A percentile compares a stretch with the other conserved stretches of the same genome.
These are phyloP conservation scores for Rosa multiflora DNA, from an alignment of 306 rosid genomes.

Conservation along the genomic window DNA sequence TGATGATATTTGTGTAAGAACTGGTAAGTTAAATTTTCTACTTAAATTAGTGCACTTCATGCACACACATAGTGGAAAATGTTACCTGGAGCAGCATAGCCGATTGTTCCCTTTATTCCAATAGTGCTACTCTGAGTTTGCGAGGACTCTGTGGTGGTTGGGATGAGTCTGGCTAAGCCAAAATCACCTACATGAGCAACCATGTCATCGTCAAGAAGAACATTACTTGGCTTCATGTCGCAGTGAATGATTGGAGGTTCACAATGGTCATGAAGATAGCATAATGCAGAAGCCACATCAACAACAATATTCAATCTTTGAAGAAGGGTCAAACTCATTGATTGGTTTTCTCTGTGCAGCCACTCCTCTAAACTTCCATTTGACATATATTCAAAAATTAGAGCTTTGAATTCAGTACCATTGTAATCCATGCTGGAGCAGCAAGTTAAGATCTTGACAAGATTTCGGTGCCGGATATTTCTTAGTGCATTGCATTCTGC, in stretches of 20 bases:
- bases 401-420: conserved; percentile 41
- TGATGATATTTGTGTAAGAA: not conserved
- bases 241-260: conserved; percentile 41
- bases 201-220: conserved; percentile 38
- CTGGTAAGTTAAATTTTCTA: not conserved
- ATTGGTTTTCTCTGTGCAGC: conserved; percentile 23
- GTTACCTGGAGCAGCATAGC: conserved; percentile 1
- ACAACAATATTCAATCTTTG: conserved; percentile 32
- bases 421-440: conserved; percentile 31
- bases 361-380: conserved; percentile 37
- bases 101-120: conserved; percentile 9
- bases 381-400: conserved; percentile 41
- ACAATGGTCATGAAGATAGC: conserved; percentile 38
- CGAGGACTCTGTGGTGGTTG: not conserved
- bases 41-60: not conserved
- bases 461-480: conserved; percentile 41
- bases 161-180: conserved; percentile 38
- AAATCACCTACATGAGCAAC: conserved; percentile 40
- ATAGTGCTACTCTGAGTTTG: conserved; percentile 26
- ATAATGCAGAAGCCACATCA: conserved; percentile 40
- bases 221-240: conserved; percentile 44
- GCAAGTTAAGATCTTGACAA: conserved; percentile 41
- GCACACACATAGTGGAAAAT: not conserved
- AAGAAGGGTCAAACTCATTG: conserved; percentile 23
- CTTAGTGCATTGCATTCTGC: conserved; percentile 41